phyloP scores from a whole-genome alignment of 1,284 basidiomycete species.

The Austropuccinia psidii region DNA sequence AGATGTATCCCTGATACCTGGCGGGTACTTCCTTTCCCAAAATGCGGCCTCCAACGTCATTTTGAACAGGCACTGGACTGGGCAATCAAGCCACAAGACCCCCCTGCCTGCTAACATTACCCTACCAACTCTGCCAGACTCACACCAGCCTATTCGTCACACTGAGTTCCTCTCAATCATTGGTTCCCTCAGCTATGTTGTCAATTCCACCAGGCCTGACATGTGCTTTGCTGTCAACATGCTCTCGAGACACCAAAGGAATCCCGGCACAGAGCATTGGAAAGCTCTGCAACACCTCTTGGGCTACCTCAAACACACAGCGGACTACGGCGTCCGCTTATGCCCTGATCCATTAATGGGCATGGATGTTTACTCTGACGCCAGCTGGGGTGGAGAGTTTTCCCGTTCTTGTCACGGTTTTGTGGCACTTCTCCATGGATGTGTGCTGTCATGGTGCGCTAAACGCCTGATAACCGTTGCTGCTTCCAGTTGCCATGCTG shows the following conservation, averaged over 20 bases:
- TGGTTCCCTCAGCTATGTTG: background rate
- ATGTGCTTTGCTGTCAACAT: background rate
- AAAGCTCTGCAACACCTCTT: background rate
- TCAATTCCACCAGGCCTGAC: background rate
- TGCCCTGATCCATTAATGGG: too few relatives aligned
- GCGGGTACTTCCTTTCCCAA: too few relatives aligned
- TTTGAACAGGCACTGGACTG: too few relatives aligned
- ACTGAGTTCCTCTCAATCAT: background rate
- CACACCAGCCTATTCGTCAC: too few relatives aligned
- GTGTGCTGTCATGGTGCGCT: background rate
- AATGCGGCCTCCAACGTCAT: too few relatives aligned
- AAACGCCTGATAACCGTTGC: background rate
- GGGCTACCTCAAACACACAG: too few relatives aligned
- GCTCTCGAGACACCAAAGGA: background rate
- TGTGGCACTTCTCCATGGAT: background rate
- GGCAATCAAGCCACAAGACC: too few relatives aligned
- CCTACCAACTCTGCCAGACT: too few relatives aligned
- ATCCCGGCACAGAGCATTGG: background rate
- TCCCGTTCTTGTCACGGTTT: background rate
- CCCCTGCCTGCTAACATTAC: too few relatives aligned
- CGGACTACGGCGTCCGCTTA: too few relatives aligned
- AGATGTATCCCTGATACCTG: too few relatives aligned
- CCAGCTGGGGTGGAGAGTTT: background rate
- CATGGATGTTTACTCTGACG: too few relatives aligned
- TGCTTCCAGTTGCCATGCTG: conserved; percentile 1